A percentile compares a stretch with the other conserved stretches of the same genome.
phyloP scores from a whole-genome alignment of 768 basidiomycete genomes.

The Pleurotus giganteus region DNA sequence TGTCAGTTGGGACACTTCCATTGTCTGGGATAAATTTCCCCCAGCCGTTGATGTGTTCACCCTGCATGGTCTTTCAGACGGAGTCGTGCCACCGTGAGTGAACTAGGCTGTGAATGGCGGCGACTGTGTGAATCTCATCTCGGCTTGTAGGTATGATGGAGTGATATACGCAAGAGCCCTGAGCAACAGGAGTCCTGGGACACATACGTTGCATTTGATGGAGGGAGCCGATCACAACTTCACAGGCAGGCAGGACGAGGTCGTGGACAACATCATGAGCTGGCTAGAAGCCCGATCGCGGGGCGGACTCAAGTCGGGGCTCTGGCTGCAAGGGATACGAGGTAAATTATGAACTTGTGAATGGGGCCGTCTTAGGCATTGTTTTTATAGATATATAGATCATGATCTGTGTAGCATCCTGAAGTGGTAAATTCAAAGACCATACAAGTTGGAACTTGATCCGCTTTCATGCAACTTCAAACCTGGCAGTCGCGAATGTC shows the following conservation, averaged over 20 bases:
- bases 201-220: conserved; percentile 65
- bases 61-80: conserved; percentile 72
- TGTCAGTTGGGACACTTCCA: conserved; percentile 60
- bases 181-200: conserved; percentile 56
- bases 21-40: conserved; percentile 72
- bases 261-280: conserved; percentile 63
- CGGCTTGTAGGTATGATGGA: conserved; percentile 58
- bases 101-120: not conserved
- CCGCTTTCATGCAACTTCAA: not conserved
- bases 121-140: not conserved
- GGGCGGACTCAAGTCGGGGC: conserved; percentile 54
- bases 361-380: not conserved
- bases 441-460: not conserved
- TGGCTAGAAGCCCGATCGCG: conserved; percentile 57
- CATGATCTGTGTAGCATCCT: not conserved
- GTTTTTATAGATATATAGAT: not conserved
- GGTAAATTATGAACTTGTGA: conserved; percentile 38
- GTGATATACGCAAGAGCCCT: conserved; percentile 65
- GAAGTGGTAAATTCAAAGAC: not conserved
- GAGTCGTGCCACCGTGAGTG: conserved; percentile 67
- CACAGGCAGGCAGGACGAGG: conserved; percentile 63
- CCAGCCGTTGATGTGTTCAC: conserved; percentile 62
- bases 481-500: not conserved
- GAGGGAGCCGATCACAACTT: conserved; percentile 83
- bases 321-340: conserved; percentile 60